Percentiles rank a stretch among this genome's conserved stretches.
These are phyloP conservation scores for Jimgerdemannia lactiflua DNA, from an alignment of 192 early-diverging fungal genomes.

Conservation along the genomic window DNA sequence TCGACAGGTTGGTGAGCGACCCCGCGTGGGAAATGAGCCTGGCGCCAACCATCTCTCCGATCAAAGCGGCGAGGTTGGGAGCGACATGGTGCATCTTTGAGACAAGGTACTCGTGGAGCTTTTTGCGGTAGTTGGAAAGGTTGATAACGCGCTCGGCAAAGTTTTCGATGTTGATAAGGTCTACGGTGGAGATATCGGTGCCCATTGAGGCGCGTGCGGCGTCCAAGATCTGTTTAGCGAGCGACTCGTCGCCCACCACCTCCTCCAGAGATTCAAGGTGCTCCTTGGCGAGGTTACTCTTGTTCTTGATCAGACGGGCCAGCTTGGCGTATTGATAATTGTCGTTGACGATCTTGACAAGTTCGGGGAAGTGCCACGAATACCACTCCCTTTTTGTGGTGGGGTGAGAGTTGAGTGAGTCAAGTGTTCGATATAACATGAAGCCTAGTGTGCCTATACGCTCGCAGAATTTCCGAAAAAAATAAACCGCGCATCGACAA, in stretches of 20 bases:
- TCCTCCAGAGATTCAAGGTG: conserved; percentile 76
- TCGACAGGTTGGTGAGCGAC: conserved; percentile 94
- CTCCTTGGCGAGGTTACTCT: conserved; percentile 77
- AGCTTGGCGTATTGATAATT: conserved; percentile 91
- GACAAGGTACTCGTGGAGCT: conserved; percentile 87
- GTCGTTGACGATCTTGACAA: conserved; percentile 94
- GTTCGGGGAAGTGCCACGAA: conserved; percentile 99
- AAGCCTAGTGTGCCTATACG: no score
- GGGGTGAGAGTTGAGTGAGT: not conserved
- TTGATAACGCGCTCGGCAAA: conserved; percentile 92
- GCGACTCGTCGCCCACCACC: conserved; percentile 72
- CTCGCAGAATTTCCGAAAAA: no score
- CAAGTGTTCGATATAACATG: no score
- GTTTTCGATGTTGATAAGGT: conserved; percentile 93
- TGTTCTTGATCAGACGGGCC: conserved; percentile 91
- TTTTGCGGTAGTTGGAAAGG: conserved; percentile 92
- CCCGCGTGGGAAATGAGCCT: conserved; percentile 96
- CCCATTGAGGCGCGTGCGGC: conserved; percentile 98
- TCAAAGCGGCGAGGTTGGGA: conserved; percentile 92
- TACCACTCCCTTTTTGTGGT: conserved; percentile 87
- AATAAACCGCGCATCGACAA: no score
- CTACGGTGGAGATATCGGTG: conserved; percentile 93
- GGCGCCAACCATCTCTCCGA: conserved; percentile 97
- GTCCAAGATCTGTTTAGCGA: conserved; percentile 86
- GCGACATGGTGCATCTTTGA: conserved; percentile 96